A percentile compares a stretch with the other conserved stretches of the same genome.
Conservation (phyloP, 106 monocot species). For the Hemerocallis citrina region DNA sequence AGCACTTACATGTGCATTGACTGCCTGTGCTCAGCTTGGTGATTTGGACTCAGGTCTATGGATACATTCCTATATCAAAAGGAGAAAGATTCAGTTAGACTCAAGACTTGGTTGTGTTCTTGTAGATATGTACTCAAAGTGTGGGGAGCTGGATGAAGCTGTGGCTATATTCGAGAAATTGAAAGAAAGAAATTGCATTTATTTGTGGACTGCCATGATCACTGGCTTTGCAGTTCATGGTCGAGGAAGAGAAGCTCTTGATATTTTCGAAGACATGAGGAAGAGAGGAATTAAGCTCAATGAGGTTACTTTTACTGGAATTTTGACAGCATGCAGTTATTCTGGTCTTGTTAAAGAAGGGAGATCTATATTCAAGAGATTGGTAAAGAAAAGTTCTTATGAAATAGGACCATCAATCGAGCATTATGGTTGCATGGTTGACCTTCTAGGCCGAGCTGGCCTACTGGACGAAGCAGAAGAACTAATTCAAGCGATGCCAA, state of each 20-base stretch:
- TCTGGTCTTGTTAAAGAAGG: constrained; percentile 56
- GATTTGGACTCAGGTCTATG: constrained; percentile 36
- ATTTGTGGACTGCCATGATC: constrained; percentile 64
- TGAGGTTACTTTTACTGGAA: constrained; percentile 49
- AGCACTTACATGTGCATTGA: constrained; percentile 39
- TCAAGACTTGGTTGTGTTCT: constrained; percentile 36
- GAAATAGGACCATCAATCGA: constrained; percentile 46
- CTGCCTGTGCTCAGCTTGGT: constrained; percentile 52
- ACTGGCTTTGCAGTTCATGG: constrained; percentile 46
- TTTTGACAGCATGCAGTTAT: constrained; percentile 72
- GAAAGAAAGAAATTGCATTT: constrained; percentile 24
- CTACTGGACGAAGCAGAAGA: constrained; percentile 38
- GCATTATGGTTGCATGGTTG: constrained; percentile 79
- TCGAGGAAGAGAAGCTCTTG: constrained; percentile 37
- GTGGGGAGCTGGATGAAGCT: constrained; percentile 39
- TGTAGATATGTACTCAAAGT: constrained; percentile 77
- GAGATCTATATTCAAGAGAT: constrained; percentile 27
- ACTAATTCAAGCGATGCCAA: background rate
- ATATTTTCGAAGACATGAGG: constrained; percentile 46
- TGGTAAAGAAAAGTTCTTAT: constrained; percentile 21
- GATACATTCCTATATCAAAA: constrained; percentile 37
- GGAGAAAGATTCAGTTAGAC: constrained; percentile 30
- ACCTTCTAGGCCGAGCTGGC: constrained; percentile 63
- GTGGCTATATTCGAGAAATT: constrained; percentile 35
- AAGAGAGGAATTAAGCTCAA: constrained; percentile 31